These are phyloP conservation scores for Beauveria caledonica DNA, from an alignment of 2,329 filamentous ascomycete genomes.

Conservation along the genomic window DNA sequence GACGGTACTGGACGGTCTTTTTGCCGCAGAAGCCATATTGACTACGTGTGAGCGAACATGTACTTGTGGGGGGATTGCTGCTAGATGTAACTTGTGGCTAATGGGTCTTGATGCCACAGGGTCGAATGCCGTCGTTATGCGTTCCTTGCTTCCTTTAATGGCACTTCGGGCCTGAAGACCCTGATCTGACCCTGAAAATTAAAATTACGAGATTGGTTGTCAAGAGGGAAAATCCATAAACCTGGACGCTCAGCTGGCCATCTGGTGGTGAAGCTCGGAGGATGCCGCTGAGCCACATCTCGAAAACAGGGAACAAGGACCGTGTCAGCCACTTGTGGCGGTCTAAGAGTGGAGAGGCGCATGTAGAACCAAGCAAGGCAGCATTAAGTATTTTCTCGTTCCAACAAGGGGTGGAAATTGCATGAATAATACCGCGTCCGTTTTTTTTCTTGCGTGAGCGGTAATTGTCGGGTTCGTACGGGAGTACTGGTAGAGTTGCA, in stretches of 20 bases:
- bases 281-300: conserved; percentile 4
- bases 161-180: background rate
- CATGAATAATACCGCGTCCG: background rate
- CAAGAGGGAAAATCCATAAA: no score
- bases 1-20: background rate
- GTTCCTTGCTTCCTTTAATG: background rate
- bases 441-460: background rate
- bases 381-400: background rate
- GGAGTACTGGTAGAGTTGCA: no score
- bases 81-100: background rate
- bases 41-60: background rate
- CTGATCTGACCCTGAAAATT: background rate
- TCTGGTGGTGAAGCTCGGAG: background rate
- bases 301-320: background rate
- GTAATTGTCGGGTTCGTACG: conserved; percentile 2
- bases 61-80: no score
- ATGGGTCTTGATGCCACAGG: background rate
- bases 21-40: background rate
- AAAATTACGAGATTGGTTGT: background rate
- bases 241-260: no score
- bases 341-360: background rate
- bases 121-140: background rate
- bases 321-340: conserved; percentile 7
- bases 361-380: background rate
- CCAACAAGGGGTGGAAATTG: background rate